phyloP scores from a whole-genome alignment of 108 stramenopile species.

The Pelagomonas calceolata region DNA sequence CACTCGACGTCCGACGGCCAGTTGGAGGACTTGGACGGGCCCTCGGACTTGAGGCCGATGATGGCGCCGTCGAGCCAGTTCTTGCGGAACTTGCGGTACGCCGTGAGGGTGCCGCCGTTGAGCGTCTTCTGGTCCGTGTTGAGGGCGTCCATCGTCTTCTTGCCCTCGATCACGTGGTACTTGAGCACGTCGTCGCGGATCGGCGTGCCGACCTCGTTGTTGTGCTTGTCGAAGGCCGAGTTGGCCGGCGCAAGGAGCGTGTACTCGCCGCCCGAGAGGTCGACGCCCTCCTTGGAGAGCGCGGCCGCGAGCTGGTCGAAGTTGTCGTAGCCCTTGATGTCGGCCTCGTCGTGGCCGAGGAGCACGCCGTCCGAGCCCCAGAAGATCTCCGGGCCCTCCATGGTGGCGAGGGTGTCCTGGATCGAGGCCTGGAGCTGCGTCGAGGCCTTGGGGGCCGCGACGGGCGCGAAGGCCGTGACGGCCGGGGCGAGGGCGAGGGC shows the following conservation, averaged over 20 bases:
- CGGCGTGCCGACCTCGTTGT: constrained; percentile 30
- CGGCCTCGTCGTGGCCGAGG: constrained; percentile 51
- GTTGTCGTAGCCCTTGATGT: constrained; percentile 59
- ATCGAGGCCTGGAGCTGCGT: not conserved
- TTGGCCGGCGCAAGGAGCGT: constrained; percentile 60
- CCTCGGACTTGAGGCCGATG: constrained; percentile 50
- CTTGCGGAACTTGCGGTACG: constrained; percentile 51
- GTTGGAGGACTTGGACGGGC: constrained; percentile 28
- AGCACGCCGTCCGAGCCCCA: constrained; percentile 59
- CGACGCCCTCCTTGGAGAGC: constrained; percentile 42
- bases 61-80: constrained; percentile 59
- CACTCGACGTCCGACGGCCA: constrained; percentile 49
- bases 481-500: too few relatives aligned
- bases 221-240: constrained; percentile 41
- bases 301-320: constrained; percentile 39
- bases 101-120: constrained; percentile 36
- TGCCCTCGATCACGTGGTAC: constrained; percentile 47
- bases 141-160: constrained; percentile 27
- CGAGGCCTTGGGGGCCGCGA: too few relatives aligned
- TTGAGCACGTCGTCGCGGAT: constrained; percentile 38
- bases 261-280: constrained; percentile 37
- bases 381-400: constrained; percentile 52
- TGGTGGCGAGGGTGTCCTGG: constrained; percentile 27
- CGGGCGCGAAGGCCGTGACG: too few relatives aligned
- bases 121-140: constrained; percentile 22